A percentile compares a stretch with the other conserved stretches of the same genome.
phyloP scores from a whole-genome alignment of 495 filamentous ascomycete genomes.

The Antarctomyces pellizariae region DNA sequence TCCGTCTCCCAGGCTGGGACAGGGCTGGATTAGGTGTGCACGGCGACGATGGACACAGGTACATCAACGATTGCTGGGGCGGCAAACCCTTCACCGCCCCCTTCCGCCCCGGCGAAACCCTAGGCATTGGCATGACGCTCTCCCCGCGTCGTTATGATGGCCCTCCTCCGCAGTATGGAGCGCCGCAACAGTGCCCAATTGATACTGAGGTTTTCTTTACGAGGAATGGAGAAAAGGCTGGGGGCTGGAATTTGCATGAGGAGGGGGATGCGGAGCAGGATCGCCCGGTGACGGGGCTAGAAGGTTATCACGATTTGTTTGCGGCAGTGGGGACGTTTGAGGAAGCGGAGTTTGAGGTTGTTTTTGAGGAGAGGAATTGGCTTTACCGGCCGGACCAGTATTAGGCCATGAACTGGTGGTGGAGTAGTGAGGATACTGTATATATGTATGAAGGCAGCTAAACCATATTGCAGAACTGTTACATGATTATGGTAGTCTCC shows the following conservation, averaged over 20 bases:
- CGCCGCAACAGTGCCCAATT: slow-evolving; percentile 9
- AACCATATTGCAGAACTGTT: no score
- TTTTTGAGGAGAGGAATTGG: slow-evolving; percentile 21
- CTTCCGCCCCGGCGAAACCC: slow-evolving; percentile 22
- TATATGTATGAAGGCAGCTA: no score
- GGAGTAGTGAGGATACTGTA: no score
- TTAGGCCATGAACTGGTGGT: no score
- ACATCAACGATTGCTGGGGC: slow-evolving; percentile 68
- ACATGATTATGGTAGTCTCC: no score
- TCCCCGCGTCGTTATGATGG: slow-evolving; percentile 13
- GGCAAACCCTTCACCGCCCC: slow-evolving; percentile 43
- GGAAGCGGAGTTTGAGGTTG: slow-evolving; percentile 44
- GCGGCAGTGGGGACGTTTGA: slow-evolving; percentile 59
- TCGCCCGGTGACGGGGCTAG: slow-evolving; percentile 44
- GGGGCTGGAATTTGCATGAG: slow-evolving; percentile 68
- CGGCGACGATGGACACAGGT: slow-evolving; percentile 72
- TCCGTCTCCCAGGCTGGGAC: slow-evolving; percentile 83
- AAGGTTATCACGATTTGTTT: slow-evolving; percentile 62
- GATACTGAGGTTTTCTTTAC: slow-evolving; percentile 57
- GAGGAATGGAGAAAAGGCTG: slow-evolving; percentile 36
- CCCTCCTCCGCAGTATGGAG: slow-evolving; percentile 7
- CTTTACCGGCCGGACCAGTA: slow-evolving; percentile 11
- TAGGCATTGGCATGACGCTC: slow-evolving; percentile 47
- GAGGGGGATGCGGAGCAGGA: slow-evolving; percentile 44
- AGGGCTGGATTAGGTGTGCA: slow-evolving; percentile 68